Base-by-base conservation (phyloP, 768 basidiomycete species). In the Phaffia australis region DNA sequence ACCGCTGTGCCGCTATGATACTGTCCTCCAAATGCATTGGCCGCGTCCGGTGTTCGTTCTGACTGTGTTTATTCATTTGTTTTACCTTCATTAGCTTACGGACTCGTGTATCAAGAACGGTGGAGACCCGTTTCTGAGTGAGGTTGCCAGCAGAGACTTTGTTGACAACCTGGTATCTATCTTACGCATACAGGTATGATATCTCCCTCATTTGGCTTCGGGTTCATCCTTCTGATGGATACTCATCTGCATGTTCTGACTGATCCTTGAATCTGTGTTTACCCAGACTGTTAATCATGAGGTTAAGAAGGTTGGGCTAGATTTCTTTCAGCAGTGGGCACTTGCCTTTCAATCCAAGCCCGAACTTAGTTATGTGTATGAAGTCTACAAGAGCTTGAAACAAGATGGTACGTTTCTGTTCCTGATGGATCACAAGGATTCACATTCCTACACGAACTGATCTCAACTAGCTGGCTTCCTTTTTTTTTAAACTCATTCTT, bases 31-130 rank as follows among this genome's bases (percentile, higher is more conserved):
- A 42, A 42, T 11, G 35, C 35, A 11, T 11, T 42, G 11, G 35
- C 4, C 35, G 35, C 11, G 35, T 42, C 11, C 35, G 4, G 11
- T 42, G n/a, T 15, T 54, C 15, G 52, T 54, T 29, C 52, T 21
- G 29, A 50, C 52, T n/a, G 32, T 56, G 52, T 16, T n/a, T 15
- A 50, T 14, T 70, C 72, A 21, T 65, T 61, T 57, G 52, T 64
- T 56, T 63, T 57, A 63, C 47, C 66, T 14, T 66, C 70, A 48
- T 0, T 74, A 94, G 88, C 80, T 97, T 58, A 85, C 88, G 56
- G 95, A 98, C 76, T 81, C 85, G 11, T 92, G 89, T 73, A 82
- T 98, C 75, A 99, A 99, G 85, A 99, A 99, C 73, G 91, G 90
- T 14, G 95, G 95, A 0, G 91, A 97, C 71, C 83, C 85, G 54